phyloP scores from a whole-genome alignment of 768 basidiomycete genomes.

The Austroboletus eburneus region DNA sequence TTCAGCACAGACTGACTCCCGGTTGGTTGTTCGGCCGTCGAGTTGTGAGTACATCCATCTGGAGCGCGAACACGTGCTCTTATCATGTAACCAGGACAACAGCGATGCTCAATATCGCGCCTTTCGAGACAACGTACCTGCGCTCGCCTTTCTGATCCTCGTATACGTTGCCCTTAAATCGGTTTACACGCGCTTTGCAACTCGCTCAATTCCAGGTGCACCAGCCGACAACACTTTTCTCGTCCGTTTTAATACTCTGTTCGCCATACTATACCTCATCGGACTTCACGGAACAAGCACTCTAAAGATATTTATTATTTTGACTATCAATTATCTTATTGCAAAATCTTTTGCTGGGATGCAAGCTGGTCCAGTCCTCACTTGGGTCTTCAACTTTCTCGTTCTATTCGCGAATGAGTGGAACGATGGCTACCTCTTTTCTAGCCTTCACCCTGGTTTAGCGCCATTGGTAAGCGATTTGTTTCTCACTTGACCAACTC shows the following conservation, averaged over 20 bases:
- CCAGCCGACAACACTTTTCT: constrained; percentile 33
- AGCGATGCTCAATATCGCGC: constrained; percentile 88
- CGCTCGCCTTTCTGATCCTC: constrained; percentile 46
- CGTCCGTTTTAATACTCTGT: constrained; percentile 55
- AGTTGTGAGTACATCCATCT: constrained; percentile 52
- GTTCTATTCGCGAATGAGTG: constrained; percentile 77
- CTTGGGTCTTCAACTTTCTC: constrained; percentile 75
- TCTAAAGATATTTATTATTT: constrained; percentile 72
- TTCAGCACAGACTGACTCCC: constrained; percentile 48
- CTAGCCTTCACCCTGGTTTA: constrained; percentile 49
- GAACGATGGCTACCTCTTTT: constrained; percentile 70
- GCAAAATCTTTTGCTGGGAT: constrained; percentile 44
- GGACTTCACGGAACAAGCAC: constrained; percentile 78
- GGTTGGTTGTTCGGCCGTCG: constrained; percentile 83
- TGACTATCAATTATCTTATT: constrained; percentile 66
- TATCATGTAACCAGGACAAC: no score
- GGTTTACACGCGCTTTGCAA: constrained; percentile 37
- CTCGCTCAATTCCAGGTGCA: constrained; percentile 22
- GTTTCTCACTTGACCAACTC: constrained; percentile 1
- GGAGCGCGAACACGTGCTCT: neutral
- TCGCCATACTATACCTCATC: constrained; percentile 61
- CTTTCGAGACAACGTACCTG: constrained; percentile 76
- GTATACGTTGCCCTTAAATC: constrained; percentile 57
- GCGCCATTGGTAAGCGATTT: constrained; percentile 52
- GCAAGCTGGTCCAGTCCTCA: constrained; percentile 45